Percentiles rank a stretch among this genome's conserved stretches.
These are phyloP conservation scores for Rutstroemia sp. DNA, from an alignment of 2,329 filamentous ascomycete genomes.

Conservation along the genomic window DNA sequence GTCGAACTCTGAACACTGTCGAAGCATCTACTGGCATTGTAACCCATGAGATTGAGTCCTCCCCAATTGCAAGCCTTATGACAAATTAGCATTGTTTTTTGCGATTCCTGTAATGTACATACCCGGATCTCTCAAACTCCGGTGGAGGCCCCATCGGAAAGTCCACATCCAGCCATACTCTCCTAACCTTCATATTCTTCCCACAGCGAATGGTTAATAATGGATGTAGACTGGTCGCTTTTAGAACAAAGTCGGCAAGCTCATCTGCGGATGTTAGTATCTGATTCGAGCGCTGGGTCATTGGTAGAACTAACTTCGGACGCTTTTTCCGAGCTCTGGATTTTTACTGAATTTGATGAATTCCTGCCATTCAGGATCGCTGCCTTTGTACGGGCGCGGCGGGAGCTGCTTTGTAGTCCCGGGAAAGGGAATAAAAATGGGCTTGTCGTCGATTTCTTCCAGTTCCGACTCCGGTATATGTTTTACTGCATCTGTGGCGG, in stretches of 20 bases:
- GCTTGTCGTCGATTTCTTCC: conserved; percentile 38
- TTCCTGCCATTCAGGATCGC: conserved; percentile 56
- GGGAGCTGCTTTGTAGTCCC: conserved; percentile 45
- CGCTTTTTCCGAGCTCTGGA: conserved; percentile 34
- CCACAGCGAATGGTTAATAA: conserved; percentile 40
- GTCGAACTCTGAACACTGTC: conserved; percentile 38
- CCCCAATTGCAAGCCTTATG: conserved; percentile 41
- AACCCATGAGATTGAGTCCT: conserved; percentile 41
- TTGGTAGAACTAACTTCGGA: conserved; percentile 13
- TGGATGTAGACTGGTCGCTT: conserved; percentile 37
- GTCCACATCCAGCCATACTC: conserved; percentile 53
- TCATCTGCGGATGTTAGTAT: conserved; percentile 33
- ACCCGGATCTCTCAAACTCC: conserved; percentile 53
- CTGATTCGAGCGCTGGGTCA: neutral
- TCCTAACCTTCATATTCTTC: conserved; percentile 40
- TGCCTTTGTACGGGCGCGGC: conserved; percentile 44
- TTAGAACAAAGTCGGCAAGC: conserved; percentile 37
- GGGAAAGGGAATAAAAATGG: conserved; percentile 55
- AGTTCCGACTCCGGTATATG: conserved; percentile 36
- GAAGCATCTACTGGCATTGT: conserved; percentile 42
- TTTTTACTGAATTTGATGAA: conserved; percentile 54
- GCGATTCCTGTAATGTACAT: conserved; percentile 22
- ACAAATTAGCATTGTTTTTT: conserved; percentile 18
- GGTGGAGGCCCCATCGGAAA: conserved; percentile 54
- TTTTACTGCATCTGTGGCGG: conserved; percentile 31